Base-by-base conservation (phyloP, 306 rosid genomes). In the Lathyrus tuberosus region DNA sequence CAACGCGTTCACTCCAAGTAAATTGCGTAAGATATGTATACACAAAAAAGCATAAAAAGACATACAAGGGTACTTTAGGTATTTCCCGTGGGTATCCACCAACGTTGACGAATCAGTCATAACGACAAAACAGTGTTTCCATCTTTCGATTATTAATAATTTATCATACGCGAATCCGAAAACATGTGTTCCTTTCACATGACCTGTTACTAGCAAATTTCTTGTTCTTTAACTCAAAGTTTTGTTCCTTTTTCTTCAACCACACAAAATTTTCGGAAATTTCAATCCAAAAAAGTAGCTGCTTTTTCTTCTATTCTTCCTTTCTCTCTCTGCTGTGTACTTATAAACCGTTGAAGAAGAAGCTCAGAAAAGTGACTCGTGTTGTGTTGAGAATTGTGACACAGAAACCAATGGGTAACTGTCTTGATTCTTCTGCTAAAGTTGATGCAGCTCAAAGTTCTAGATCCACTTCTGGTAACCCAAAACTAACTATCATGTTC, bases 361-460 rank as follows among this genome's bases (percentile, higher is more conserved):
- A 46, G 31, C 67, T 75, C 43, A 10, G n/a, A 28, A 17, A 52
- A 4, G 18, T 22, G 17, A 26, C 30, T 26, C 30, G 30, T 26
- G 61, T 33, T 31, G 26, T 4, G 8, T 52, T 76, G 43, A 61
- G 67, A 22, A 44, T 43, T 42, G 17, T 35, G 62, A 42, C 33
- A 42, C 33, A 64, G 57, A 4, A 40, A 15, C 7, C 30, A 9
- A 93, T 93, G 97, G 98, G 98, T 67, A 93, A 93, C 84, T 90
- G 98, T 74, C 41, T 90, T 24, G 84, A 49, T 90, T 90, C 93
- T 65, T 88, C 97, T 59, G 96, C 97, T 33, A 90, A 83, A 81
- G 82, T 90, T 42, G 90, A 93, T 69, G 71, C 79, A 2, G 81
- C 88, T 35, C 97, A 82, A 47, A 84, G 82, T 69, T 79, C 88